Evolutionary conservation across 2,329 filamentous ascomycete species (phyloP), one percentile per base, ranked within the genome.

Genomic region (Diaporthe australafricana): DNA sequence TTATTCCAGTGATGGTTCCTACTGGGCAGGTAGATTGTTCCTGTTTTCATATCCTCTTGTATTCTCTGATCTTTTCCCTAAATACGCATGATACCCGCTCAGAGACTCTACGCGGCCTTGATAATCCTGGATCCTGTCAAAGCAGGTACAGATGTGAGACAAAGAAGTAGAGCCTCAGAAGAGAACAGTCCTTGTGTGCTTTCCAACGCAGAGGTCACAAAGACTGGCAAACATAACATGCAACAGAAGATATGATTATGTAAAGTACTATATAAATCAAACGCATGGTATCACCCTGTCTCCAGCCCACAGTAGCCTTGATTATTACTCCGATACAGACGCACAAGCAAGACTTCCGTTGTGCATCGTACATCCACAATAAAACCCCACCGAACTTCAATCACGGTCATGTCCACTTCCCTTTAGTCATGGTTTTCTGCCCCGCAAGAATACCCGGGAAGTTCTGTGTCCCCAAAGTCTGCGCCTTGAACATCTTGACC

Each of bases 401-500:
- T 1, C 20, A 38, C 7, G n/a, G 56, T 40, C 53, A 65, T 56
- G 66, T 72, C 76, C 76, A 76, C 48, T 73, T 66, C 50, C 74
- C 73, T 42, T 60, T 56, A 2, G 20, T 52, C 9, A 74, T 14
- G 32, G 76, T 76, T 65, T 72, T 73, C 62, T 67, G 68, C 12
- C 75, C 75, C 30, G 53, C 72, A 0, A 70, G 70, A 32, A 73
- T 71, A 20, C 72, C 75, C 11, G 20, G 42, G n/a, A 72, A 74
- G n/a, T 67, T 42, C 16, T 78, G 52, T 16, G 76, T 77, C 17
- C 76, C 75, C 47, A 80, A 25, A 25, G 73, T 62, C 50, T 75
- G 68, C 7, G 73, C 70, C 75, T 80, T 79, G 70, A 75, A 14
- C 20, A 68, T 70, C 73, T 73, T 73, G 20, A 79, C 62, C 42